A percentile compares a stretch with the other conserved stretches of the same genome.
These are phyloP conservation scores for Botrytis hyacinthi DNA, from an alignment of 2,329 filamentous ascomycete genomes.

Conservation along the genomic window DNA sequence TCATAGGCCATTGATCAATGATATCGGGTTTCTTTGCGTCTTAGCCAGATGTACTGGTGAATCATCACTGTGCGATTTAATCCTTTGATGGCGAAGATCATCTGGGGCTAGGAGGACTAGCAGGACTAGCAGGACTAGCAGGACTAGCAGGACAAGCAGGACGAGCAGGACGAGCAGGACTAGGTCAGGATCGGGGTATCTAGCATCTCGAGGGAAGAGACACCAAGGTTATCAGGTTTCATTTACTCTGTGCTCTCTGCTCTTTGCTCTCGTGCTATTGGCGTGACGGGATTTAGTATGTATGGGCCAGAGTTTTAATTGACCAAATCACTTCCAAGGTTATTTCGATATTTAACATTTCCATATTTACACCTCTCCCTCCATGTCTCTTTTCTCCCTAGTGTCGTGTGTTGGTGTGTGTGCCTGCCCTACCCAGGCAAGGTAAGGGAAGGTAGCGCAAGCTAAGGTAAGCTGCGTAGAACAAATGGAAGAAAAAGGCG, in stretches of 20 bases:
- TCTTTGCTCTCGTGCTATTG: background rate
- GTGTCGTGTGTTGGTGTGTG: too few relatives aligned
- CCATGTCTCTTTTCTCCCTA: too few relatives aligned
- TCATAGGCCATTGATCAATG: background rate
- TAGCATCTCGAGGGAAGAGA: background rate
- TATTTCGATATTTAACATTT: background rate
- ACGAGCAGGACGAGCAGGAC: too few relatives aligned
- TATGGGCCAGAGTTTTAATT: background rate
- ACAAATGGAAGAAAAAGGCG: background rate
- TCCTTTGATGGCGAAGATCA: background rate
- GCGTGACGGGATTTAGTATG: background rate
- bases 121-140: background rate
- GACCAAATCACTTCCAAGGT: background rate
- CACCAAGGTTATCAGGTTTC: background rate
- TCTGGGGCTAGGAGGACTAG: background rate
- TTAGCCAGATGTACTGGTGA: background rate
- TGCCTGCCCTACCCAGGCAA: too few relatives aligned
- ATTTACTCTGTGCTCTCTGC: background rate
- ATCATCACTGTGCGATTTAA: background rate
- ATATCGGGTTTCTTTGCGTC: background rate
- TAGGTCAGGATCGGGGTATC: too few relatives aligned
- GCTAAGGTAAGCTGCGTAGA: too few relatives aligned
- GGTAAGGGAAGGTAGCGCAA: too few relatives aligned
- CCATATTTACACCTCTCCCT: too few relatives aligned
- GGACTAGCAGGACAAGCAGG: background rate